These are phyloP conservation scores for Rubia peregrina DNA, from an alignment of 305 asterid species.

Conservation along the genomic window DNA sequence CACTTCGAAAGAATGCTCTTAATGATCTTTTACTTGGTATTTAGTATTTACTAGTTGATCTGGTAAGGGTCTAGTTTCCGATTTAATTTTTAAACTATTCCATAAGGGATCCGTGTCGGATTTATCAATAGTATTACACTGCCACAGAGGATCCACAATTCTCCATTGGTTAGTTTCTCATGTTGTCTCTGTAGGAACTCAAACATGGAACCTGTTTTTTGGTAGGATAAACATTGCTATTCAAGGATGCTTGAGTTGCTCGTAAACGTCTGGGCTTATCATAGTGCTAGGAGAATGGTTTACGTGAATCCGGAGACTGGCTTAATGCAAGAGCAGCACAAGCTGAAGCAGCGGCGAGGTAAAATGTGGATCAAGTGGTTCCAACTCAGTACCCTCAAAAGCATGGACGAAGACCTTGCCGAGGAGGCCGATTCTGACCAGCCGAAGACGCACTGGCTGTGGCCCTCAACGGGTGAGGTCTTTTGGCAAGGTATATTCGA, in stretches of 20 bases:
- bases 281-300: constrained; percentile 81
- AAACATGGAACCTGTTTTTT: constrained; percentile 11
- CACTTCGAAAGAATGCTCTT: neutral
- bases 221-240: constrained; percentile 92
- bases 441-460: constrained; percentile 55
- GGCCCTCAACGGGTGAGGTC: constrained; percentile 92
- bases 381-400: constrained; percentile 62
- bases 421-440: constrained; percentile 68
- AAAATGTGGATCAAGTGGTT: constrained; percentile 94
- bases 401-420: constrained; percentile 87
- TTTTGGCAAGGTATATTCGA: constrained; percentile 78
- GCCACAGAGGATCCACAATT: too few relatives aligned
- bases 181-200: neutral
- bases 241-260: constrained; percentile 79
- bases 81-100: too few relatives aligned
- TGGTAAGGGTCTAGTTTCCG: too few relatives aligned
- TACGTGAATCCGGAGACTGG: constrained; percentile 75
- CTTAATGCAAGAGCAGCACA: constrained; percentile 72
- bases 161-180: neutral
- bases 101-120: too few relatives aligned
- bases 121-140: too few relatives aligned
- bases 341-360: constrained; percentile 52
- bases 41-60: too few relatives aligned
- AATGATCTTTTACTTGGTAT: neutral
- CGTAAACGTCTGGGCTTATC: constrained; percentile 97